Base-by-base conservation (phyloP, 2,329 filamentous ascomycete species). In the Chaetomiaceae sp. region DNA sequence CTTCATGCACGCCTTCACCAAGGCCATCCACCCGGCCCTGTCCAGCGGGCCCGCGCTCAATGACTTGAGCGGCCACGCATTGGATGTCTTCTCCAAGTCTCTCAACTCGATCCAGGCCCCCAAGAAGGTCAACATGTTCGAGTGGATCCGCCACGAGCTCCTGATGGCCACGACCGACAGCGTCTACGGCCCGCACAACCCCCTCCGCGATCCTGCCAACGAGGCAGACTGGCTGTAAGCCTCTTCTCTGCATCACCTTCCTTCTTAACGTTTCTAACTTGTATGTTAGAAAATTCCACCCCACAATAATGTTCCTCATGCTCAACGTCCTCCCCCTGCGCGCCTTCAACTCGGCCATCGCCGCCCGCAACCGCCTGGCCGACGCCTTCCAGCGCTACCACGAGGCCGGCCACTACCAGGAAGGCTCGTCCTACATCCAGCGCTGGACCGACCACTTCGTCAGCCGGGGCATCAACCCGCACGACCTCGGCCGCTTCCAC, bases 401-500 rank as follows among this genome's bases (percentile, higher is more conserved):
- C 50, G 4, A 6, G 3, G 3, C 38, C 15, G 40, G 39, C 25
- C 38, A 45, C 2, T 38, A 56, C 19, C 37, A 45, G n/a, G 17
- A 17, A 2, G 54, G 49, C 36, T 56, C 46, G 7, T 25, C 20
- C 40, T 43, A 55, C 57, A 29, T 61, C 62, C 38, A 37, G 38
- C 25, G 14, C 39, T 45, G 20, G 44, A 40, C 15, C 39, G 37
- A 47, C 12, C 59, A 65, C 8, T 63, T 59, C 50, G 53, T 34
- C 29, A 19, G 25, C 9, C 60, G 68, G 43, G 66, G 67, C 0
- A 56, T 75, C 3, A 46, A 59, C 3, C 38, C 62, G 0, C 50
- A 55, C 2, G 71, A 74, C 53, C 65, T 69, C 6, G 70, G 68
- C 11, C 65, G 66, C 20, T 65, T 69, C 48, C 71, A 75, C 51